Evolutionary conservation across 2,329 filamentous ascomycete genomes (phyloP).

Genomic region (Xylaria digitata): DNA sequence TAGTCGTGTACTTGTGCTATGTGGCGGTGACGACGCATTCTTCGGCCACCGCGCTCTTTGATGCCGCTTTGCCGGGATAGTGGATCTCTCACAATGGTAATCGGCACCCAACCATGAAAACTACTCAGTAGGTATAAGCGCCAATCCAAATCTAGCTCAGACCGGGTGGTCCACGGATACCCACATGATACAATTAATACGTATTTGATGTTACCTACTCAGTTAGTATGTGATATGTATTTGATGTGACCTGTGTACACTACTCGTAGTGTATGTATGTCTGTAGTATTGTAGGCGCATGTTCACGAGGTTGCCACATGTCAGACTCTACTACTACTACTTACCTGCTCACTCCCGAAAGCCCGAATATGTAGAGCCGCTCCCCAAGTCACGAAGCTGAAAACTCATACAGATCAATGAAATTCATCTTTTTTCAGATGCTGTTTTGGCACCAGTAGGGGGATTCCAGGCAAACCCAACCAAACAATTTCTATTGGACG

Average conservation of each 20-base stretch:
- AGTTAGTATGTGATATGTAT: no score
- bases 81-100: conserved; percentile 8
- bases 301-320: no score
- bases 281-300: no score
- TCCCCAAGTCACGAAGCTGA: not conserved
- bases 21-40: conserved; percentile 19
- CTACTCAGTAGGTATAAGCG: conserved; percentile 17
- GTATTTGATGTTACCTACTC: no score
- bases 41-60: conserved; percentile 8
- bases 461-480: not conserved
- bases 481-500: not conserved
- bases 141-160: conserved; percentile 10
- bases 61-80: conserved; percentile 36
- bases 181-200: not conserved
- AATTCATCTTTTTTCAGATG: no score
- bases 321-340: no score
- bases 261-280: no score
- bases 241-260: no score
- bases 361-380: not conserved
- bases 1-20: not conserved
- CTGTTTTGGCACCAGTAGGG: not conserved
- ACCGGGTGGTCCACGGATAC: not conserved
- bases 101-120: conserved; percentile 6
- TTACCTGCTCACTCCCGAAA: no score
- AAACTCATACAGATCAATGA: not conserved